Evolutionary conservation across 2,329 filamentous ascomycete species (phyloP), one percentile per base, ranked within the genome.

Genomic region (Talaromyces piceae): DNA sequence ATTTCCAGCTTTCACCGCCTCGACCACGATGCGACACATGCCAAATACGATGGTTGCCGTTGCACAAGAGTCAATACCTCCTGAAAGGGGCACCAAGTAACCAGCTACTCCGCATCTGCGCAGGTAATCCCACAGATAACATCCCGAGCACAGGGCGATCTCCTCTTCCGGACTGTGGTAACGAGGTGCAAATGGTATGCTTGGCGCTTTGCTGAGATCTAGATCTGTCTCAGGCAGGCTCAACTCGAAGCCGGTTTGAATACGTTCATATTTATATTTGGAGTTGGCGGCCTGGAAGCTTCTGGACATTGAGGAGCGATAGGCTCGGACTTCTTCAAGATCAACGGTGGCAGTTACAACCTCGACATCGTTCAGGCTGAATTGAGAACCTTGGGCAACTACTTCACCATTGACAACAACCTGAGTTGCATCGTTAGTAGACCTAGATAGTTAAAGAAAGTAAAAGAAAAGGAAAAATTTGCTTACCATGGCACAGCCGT

Each of bases 251-350:
- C 56, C 55, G 8, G 59, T 60, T 44, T 67, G 59, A 41, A 68
- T 62, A 12, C 64, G 60, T 18, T 59, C 59, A 47, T 64, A 63
- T n/a, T 53, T 53, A 13, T 56, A 53, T 16, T 39, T 49, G 9
- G 59, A 50, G 43, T 54, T 49, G 12, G 56, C 54, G n/a, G 60
- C 59, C 53, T 68, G 66, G 12, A 61, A 52, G 23, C 63, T 60
- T 50, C 65, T 56, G 18, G 59, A 62, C 27, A 61, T 57, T 1
- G 59, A 47, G 28, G 54, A 58, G 28, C 60, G 54, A 50, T 56
- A 60, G 26, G 55, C 53, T 5, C 86, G 74, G 2, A 91, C 84
- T 58, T 87, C 82, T 57, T 90, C 86, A 1, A 86, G 67, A 57
- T 86, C 82, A 4, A 86, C 72, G 0, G 81, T 84, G 1, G 83